Base-by-base conservation (phyloP, 1,284 basidiomycete genomes). In the Boletellus sp. region DNA sequence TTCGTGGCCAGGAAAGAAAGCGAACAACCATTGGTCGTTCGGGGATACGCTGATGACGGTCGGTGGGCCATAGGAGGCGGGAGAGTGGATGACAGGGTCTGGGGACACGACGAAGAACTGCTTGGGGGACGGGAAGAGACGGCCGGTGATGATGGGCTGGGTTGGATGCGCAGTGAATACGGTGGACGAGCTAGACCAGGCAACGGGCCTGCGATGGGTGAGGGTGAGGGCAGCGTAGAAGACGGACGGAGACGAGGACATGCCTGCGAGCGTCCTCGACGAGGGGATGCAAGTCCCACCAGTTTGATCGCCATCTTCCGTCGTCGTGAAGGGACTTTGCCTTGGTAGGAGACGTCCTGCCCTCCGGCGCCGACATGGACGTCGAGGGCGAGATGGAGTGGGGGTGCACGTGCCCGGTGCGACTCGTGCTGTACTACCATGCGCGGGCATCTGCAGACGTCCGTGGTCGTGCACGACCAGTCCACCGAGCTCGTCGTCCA, bases 401-500 rank as follows among this genome's bases (percentile, higher is more conserved):
- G 30, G 4, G 16, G 15, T 24, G 16, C 40, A 41, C 40, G 40
- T 22, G 18, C 10, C 8, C 28, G 28, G 28, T 11, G 13, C 12
- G 26, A 26, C 8, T 36, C 38, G 32, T 30, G 8, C 24, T 8
- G 22, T 11, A 41, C 16, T n/a, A 44, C 36, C 47, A 57, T 71
- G 67, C 53, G 60, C 48, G 56, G 38, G 54, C 48, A 54, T 49
- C 51, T 56, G 16, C 76, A 79, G 62, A 64, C 75, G 55, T 62
- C 77, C 43, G 67, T 78, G 61, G 52, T 65, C 0, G 64, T 93
- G 11, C 68, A 80, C 46, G 88, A 81, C 15, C 66, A 76, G 18
- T 68, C 69, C 7, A 96, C 91, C 1, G 86, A 94, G 53, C 71
- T 95, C 15, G 57, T 93, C 30, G 67, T 95, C 2, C 91, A 95